phyloP scores from a whole-genome alignment of 1,284 basidiomycete genomes.

The Cutaneotrichosporon sp. region DNA sequence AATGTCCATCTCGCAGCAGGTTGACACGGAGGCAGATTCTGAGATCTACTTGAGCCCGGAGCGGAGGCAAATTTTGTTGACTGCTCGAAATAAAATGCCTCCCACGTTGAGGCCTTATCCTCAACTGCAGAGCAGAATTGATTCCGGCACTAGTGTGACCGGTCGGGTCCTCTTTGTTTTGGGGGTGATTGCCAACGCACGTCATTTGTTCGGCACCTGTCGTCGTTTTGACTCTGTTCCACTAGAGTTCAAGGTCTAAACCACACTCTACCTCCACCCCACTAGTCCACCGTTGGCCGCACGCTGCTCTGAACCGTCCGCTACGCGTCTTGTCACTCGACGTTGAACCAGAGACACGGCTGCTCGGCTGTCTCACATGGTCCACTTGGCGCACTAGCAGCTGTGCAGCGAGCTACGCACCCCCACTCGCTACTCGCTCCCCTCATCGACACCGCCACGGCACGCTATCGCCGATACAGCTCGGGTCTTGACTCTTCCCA shows the following conservation, averaged over 20 bases:
- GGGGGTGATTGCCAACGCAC: neutral
- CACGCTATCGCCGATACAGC: too few relatives aligned
- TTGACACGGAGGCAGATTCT: too few relatives aligned
- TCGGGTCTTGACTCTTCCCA: neutral
- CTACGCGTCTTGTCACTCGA: neutral
- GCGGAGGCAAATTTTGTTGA: too few relatives aligned
- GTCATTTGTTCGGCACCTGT: neutral
- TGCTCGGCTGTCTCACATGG: neutral
- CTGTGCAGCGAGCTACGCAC: too few relatives aligned
- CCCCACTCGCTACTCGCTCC: neutral
- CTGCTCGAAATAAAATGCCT: too few relatives aligned
- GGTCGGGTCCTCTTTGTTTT: constrained; percentile 9
- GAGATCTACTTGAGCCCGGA: too few relatives aligned
- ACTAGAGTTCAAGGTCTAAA: neutral
- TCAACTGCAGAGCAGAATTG: neutral
- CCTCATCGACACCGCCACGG: neutral
- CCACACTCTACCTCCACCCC: neutral
- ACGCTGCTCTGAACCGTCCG: neutral
- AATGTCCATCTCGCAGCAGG: too few relatives aligned
- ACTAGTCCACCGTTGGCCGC: neutral
- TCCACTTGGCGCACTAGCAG: neutral
- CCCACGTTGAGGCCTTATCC: too few relatives aligned
- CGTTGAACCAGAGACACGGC: too few relatives aligned
- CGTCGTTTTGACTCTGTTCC: neutral
- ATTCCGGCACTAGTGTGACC: neutral